phyloP scores from a whole-genome alignment of 805 yeast species.

The Candida parachauliodes region DNA sequence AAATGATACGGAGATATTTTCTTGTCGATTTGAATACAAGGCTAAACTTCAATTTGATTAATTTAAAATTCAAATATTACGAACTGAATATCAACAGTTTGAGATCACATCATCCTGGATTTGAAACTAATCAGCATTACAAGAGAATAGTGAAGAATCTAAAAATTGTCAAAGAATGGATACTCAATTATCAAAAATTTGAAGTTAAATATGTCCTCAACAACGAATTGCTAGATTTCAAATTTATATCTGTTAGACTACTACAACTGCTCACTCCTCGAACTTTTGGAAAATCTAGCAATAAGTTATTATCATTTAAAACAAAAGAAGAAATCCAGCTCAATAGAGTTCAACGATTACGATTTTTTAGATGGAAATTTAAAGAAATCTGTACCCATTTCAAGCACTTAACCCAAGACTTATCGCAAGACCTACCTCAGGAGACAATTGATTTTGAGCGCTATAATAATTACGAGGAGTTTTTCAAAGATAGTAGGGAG shows the following conservation, averaged over 20 bases:
- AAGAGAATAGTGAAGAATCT: slow-evolving; percentile 1
- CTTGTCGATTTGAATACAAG: slow-evolving; percentile 17
- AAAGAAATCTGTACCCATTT: slow-evolving; percentile 1
- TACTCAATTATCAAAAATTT: slow-evolving; percentile 6
- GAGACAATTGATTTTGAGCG: slow-evolving; percentile 1
- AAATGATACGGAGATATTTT: slow-evolving; percentile 21
- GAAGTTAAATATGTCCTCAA: slow-evolving; percentile 8
- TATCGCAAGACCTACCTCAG: not conserved
- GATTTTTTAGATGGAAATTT: slow-evolving; percentile 8
- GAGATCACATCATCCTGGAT: not conserved
- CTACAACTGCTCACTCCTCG: not conserved
- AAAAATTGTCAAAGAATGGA: slow-evolving; percentile 4
- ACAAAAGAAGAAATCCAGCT: slow-evolving; percentile 4
- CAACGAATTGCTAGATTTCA: slow-evolving; percentile 11
- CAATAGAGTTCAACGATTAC: slow-evolving; percentile 2
- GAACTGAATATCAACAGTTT: not conserved
- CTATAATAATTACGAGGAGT: not conserved
- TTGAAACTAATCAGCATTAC: slow-evolving; percentile 2
- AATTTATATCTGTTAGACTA: slow-evolving; percentile 13
- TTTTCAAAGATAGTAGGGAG: not conserved
- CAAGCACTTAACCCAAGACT: not conserved
- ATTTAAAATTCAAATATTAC: slow-evolving; percentile 14
- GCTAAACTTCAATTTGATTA: slow-evolving; percentile 12
- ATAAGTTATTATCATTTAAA: not conserved
- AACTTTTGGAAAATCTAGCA: not conserved